These are phyloP conservation scores for Thinopyrum obtusiflorum DNA, from an alignment of 202 grass and related monocot genomes.

Conservation along the genomic window DNA sequence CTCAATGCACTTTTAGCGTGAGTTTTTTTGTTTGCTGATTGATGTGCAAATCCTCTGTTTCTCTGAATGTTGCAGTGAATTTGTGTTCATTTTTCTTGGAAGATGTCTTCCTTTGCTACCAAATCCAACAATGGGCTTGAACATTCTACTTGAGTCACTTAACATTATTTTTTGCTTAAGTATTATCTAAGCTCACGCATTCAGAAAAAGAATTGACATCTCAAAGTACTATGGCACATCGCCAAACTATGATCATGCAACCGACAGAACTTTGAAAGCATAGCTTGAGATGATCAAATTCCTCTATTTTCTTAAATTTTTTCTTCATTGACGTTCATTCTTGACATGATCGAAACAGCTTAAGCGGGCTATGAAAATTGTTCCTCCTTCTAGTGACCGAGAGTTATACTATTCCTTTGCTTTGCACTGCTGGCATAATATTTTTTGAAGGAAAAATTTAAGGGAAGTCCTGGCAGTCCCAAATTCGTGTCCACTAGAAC, in stretches of 20 bases:
- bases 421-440: neutral
- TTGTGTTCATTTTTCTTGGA: neutral
- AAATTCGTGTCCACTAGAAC: neutral
- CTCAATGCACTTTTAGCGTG: neutral
- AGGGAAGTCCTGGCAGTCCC: neutral
- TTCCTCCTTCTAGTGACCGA: neutral
- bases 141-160: neutral
- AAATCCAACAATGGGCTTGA: neutral
- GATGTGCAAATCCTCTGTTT: neutral
- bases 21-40: neutral
- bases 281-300: constrained; percentile 17
- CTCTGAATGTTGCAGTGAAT: neutral
- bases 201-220: neutral
- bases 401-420: neutral
- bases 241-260: neutral
- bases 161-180: neutral
- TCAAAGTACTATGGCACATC: neutral
- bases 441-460: neutral
- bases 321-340: constrained; percentile 7
- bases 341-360: constrained; percentile 7
- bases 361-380: neutral
- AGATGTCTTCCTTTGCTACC: neutral
- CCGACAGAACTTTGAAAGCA: neutral
- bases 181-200: neutral
- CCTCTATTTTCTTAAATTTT: neutral